These are phyloP conservation scores for Gleditsia sinensis DNA, from an alignment of 306 rosid species.

Conservation along the genomic window DNA sequence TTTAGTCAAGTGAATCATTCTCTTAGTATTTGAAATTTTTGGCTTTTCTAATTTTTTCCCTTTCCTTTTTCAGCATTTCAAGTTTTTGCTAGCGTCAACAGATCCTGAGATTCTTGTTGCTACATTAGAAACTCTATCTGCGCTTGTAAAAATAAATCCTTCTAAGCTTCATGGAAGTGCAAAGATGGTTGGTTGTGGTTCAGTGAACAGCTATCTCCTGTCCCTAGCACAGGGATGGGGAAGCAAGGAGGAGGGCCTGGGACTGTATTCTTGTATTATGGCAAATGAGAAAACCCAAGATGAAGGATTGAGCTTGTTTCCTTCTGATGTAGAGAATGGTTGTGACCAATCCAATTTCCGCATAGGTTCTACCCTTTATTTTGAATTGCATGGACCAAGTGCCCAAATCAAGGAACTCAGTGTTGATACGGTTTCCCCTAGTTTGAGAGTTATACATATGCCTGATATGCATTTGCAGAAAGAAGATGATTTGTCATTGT, in stretches of 20 bases:
- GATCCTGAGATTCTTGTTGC: conserved; percentile 93
- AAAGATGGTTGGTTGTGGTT: conserved; percentile 90
- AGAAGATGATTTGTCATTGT: conserved; percentile 74
- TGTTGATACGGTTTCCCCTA: conserved; percentile 47
- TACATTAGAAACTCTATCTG: conserved; percentile 87
- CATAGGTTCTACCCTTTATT: conserved; percentile 89
- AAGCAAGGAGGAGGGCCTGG: conserved; percentile 98
- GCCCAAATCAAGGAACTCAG: conserved; percentile 55
- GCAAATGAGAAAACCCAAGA: conserved; percentile 77
- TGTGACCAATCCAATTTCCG: conserved; percentile 68
- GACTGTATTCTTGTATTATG: conserved; percentile 85
- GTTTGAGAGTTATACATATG: conserved; percentile 72
- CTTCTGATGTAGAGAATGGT: conserved; percentile 73
- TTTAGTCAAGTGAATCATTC: conserved; percentile 16
- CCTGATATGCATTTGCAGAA: conserved; percentile 77
- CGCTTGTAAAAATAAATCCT: conserved; percentile 86
- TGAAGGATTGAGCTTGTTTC: conserved; percentile 74
- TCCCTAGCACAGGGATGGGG: conserved; percentile 99
- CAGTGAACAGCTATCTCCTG: conserved; percentile 81
- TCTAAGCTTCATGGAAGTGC: conserved; percentile 93
- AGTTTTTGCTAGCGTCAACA: conserved; percentile 83
- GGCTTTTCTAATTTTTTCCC: background rate
- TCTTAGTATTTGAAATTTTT: conserved; percentile 18
- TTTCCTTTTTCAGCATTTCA: conserved; percentile 77
- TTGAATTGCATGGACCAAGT: conserved; percentile 70